A percentile compares a stretch with the other conserved stretches of the same genome.
These are phyloP conservation scores for Artemisia argyi DNA, from an alignment of 129 eudicot genomes.

Conservation along the genomic window DNA sequence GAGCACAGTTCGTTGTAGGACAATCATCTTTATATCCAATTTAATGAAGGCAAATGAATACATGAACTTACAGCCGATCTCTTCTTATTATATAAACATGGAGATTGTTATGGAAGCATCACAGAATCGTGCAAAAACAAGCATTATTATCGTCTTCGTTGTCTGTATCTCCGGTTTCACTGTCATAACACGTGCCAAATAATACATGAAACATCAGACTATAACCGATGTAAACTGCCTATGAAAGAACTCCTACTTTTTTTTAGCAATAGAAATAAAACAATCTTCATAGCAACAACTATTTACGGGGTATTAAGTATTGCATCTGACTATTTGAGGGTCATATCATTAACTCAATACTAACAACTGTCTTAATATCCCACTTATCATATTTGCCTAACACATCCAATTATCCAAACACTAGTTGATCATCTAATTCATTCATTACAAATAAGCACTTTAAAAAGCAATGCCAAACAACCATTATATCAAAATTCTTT, in stretches of 20 bases:
- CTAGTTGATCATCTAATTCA: too few relatives aligned
- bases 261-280: not conserved
- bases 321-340: too few relatives aligned
- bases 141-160: constrained; percentile 56
- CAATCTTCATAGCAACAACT: not conserved
- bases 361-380: too few relatives aligned
- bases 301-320: not conserved
- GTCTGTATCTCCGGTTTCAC: constrained; percentile 73
- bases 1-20: constrained; percentile 31
- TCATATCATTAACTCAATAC: too few relatives aligned
- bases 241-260: not conserved
- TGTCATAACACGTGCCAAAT: constrained; percentile 33
- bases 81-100: constrained; percentile 32
- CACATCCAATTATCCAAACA: too few relatives aligned
- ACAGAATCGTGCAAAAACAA: constrained; percentile 74
- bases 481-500: not conserved
- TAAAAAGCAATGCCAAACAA: not conserved
- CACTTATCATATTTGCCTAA: too few relatives aligned
- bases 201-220: constrained; percentile 11
- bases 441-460: too few relatives aligned
- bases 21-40: constrained; percentile 33
- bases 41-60: too few relatives aligned
- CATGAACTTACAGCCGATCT: constrained; percentile 29
- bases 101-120: constrained; percentile 33
- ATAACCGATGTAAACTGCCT: not conserved